Evolutionary conservation across 2,329 filamentous ascomycete species (phyloP), one percentile per base, ranked within the genome.

Genomic region (Lachnellula hyalina): DNA sequence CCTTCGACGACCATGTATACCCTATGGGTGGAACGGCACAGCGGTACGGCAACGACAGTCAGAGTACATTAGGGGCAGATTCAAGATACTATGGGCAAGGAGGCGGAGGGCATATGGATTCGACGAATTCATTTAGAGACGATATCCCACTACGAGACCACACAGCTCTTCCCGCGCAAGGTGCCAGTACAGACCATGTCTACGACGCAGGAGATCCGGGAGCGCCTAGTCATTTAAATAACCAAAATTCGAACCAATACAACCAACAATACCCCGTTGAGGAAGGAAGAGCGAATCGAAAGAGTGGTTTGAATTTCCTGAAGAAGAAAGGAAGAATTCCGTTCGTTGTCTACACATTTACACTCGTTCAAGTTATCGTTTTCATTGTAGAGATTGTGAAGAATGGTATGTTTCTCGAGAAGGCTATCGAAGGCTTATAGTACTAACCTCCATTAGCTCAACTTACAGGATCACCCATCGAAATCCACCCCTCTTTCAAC

Each of bases 341-440:
- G 0, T 94, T 88, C 80, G 83, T 96, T 6, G 89, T 91, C 35
- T 97, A 93, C 70, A 72, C 85, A 44, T 81, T 97, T 60, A 89
- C 90, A 2, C 52, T 85, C 32, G 79, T 87, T 12, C 92, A 97
- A 70, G 74, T 94, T 19, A 83, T 78, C 15, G 90, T 97, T 28
- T 99, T 99, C 68, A 88, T 97, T 61, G 90, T 80, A 51, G 90
- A 97, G 74, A 76, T 99, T 58, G 85, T 89, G 47, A 89, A 86
- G 68, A 95, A 92, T 72, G 86, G 89, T 90, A 78, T 66, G 82
- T 71, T 57, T 21, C 38, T 21, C 8, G n/a, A 15, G 2, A 11
- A 19, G 12, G 12, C 19, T n/a, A 44, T 17, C 46, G 2, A 17
- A 14, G 53, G 51, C 34, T 17, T 7, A 6, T 56, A 51, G 46